phyloP scores from a whole-genome alignment of 768 basidiomycete genomes.

The Amanita polypyramis region DNA sequence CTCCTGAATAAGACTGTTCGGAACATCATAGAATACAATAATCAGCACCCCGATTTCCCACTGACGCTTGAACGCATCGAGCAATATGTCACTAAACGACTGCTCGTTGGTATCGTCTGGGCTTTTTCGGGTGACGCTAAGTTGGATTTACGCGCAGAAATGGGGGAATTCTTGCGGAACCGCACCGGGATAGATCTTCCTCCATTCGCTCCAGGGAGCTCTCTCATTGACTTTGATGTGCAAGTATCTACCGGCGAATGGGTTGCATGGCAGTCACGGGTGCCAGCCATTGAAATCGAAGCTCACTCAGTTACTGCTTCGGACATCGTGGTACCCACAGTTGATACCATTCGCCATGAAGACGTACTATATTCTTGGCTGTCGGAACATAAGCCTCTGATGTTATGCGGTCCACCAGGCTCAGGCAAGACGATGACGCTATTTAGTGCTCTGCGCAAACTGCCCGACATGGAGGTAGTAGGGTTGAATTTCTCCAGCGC shows the following conservation, averaged over 20 bases:
- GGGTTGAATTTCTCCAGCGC: constrained; percentile 99
- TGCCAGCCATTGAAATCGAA: constrained; percentile 94
- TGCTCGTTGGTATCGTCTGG: constrained; percentile 93
- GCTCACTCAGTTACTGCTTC: constrained; percentile 92
- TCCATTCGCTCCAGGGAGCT: constrained; percentile 58
- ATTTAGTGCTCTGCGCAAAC: constrained; percentile 93
- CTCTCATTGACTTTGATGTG: constrained; percentile 93
- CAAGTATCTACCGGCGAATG: constrained; percentile 80
- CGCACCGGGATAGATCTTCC: constrained; percentile 90
- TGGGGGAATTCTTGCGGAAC: constrained; percentile 80
- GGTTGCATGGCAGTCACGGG: constrained; percentile 84
- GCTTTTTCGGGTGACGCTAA: constrained; percentile 97
- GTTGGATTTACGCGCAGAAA: constrained; percentile 74
- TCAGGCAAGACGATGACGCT: constrained; percentile 99
- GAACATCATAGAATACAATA: constrained; percentile 89
- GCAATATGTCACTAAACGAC: constrained; percentile 81
- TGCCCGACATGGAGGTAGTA: constrained; percentile 98
- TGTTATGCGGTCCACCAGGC: constrained; percentile 98
- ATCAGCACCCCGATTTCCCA: constrained; percentile 92
- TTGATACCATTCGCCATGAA: constrained; percentile 98
- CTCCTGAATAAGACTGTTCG: constrained; percentile 93
- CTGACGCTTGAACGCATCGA: constrained; percentile 76
- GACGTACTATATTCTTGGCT: constrained; percentile 98
- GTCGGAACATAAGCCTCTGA: constrained; percentile 95
- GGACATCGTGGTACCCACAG: constrained; percentile 94